A percentile compares a stretch with the other conserved stretches of the same genome.
These are phyloP conservation scores for Candida smagusa DNA, from an alignment of 1,139 yeast species.

Conservation along the genomic window DNA sequence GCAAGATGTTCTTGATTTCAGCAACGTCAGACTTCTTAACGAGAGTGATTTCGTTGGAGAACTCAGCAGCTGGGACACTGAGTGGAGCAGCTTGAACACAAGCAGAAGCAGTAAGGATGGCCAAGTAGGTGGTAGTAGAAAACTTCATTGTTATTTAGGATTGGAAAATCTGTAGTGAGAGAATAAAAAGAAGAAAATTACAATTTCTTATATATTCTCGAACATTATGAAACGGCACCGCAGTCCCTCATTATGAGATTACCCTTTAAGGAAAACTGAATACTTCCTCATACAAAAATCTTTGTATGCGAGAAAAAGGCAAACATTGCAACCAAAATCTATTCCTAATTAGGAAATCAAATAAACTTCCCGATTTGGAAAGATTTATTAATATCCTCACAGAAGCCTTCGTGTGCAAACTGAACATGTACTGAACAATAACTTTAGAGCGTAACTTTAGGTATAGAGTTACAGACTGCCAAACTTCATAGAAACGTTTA, in stretches of 20 bases:
- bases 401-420: too few species aligned
- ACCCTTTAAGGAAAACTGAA: too few species aligned
- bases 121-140: slow-evolving; percentile 40
- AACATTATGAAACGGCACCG: too few species aligned
- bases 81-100: slow-evolving; percentile 43
- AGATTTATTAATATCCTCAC: background rate
- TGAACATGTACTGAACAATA: too few species aligned
- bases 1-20: slow-evolving; percentile 32
- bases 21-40: slow-evolving; percentile 38
- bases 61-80: slow-evolving; percentile 22
- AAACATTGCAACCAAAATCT: background rate
- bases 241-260: too few species aligned
- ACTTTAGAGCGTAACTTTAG: too few species aligned
- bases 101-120: slow-evolving; percentile 40
- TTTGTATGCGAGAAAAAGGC: background rate
- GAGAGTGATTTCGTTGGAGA: slow-evolving; percentile 16
- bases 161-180: too few species aligned
- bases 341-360: background rate
- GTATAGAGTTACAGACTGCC: too few species aligned
- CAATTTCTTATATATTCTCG: too few species aligned
- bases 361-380: background rate
- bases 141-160: slow-evolving; percentile 33
- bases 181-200: too few species aligned
- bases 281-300: too few species aligned
- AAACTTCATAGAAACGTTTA: too few species aligned